Base-by-base conservation (phyloP, 2,329 filamentous ascomycete species). In the Microdochium paspali region DNA sequence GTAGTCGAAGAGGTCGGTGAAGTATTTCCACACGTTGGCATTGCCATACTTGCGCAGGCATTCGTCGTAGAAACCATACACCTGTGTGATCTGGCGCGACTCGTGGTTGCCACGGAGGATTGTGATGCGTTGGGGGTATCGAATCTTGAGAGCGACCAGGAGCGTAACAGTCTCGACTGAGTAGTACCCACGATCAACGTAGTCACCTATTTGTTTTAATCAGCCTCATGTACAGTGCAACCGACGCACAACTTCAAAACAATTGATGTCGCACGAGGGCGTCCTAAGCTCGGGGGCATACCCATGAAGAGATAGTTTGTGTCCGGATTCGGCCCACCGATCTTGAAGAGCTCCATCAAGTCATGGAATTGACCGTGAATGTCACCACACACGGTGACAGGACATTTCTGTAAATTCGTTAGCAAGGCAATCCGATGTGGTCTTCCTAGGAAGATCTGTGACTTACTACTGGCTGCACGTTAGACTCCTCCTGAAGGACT, bases 241-340 rank as follows among this genome's bases (percentile, higher is more conserved):
- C n/a, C n/a, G n/a, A n/a, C n/a, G n/a, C n/a, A n/a, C n/a, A 9
- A 30, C 28, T 30, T 15, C 28, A 15, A 30, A 30, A 30, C 9
- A 30, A 30, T 9, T 30, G 28, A 15, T 30, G 9, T 30, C 28
- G 9, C 9, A 9, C 28, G 46, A 48, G 20, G 12, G 26, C 13
- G 46, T 46, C 30, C 12, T 25, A 35, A 47, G 24, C 26, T 12
- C 43, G 28, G 45, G 24, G 24, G 54, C 82, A 63, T 72, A 93
- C 89, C 90, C 90, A 98, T 97, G 74, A 97, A 97, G 56, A 97
- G 84, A 71, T 97, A 97, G 75, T 97, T 97, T 64, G 93, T 97
- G 69, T 98, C 93, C 56, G 93, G 93, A 65, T 95, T 96, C 51
- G 90, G 90, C 47, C 93, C 93, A 58, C 93, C 93, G 67, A 98